Evolutionary conservation across 345 rosid genomes (phyloP).

Genomic region (Brassica rapa): DNA sequence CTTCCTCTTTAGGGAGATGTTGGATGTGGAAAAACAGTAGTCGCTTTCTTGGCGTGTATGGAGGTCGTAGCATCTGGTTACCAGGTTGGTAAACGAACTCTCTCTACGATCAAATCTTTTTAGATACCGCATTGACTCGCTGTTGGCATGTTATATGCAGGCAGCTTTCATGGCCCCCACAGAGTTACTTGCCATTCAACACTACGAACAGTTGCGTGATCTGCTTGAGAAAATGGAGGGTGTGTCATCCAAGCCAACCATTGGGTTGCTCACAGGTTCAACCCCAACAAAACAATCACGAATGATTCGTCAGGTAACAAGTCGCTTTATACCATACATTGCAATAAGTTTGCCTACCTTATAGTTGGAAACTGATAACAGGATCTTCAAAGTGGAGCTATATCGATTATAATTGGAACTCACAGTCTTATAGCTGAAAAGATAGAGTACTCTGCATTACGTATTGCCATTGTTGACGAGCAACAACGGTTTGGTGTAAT

Average conservation of each 20-base stretch:
- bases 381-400: slow-evolving; percentile 83
- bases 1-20: slow-evolving; percentile 72
- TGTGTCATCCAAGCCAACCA: slow-evolving; percentile 62
- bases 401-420: slow-evolving; percentile 90
- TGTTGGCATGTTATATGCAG: slow-evolving; percentile 44
- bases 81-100: slow-evolving; percentile 63
- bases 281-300: slow-evolving; percentile 80
- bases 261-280: slow-evolving; percentile 91
- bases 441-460: slow-evolving; percentile 76
- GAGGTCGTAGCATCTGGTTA: slow-evolving; percentile 90
- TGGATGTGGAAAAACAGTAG: slow-evolving; percentile 97
- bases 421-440: slow-evolving; percentile 88
- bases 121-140: neutral
- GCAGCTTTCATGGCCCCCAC: slow-evolving; percentile 99
- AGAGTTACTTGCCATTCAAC: slow-evolving; percentile 94
- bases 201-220: slow-evolving; percentile 72
- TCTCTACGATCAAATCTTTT: neutral
- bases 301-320: slow-evolving; percentile 72
- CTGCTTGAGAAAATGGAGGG: slow-evolving; percentile 68
- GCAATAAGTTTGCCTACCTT: slow-evolving; percentile 16
- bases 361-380: slow-evolving; percentile 41
- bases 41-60: slow-evolving; percentile 96
- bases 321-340: slow-evolving; percentile 14
- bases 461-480: slow-evolving; percentile 97
- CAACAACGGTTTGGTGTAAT: slow-evolving; percentile 98